A percentile compares a stretch with the other conserved stretches of the same genome.
Conservation (phyloP, 1,284 basidiomycete species). For the Microbotryum lychnidis-dioicae region DNA sequence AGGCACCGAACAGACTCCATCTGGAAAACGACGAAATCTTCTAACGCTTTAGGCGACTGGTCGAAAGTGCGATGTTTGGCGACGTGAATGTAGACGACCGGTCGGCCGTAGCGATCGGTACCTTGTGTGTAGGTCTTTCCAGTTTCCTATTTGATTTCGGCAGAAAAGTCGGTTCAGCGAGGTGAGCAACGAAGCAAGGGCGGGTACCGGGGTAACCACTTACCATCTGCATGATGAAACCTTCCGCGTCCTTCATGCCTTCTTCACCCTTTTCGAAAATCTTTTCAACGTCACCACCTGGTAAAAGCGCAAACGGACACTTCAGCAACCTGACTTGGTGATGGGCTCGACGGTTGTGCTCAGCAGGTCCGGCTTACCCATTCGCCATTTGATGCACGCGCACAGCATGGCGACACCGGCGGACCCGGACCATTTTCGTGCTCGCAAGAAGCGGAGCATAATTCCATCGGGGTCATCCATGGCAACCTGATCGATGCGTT, state of each 20-base stretch:
- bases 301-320: not conserved
- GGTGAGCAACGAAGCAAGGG: not conserved
- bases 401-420: slow-evolving; percentile 42
- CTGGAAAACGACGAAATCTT: slow-evolving; percentile 37
- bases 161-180: accelerated
- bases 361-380: slow-evolving; percentile 6
- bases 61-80: slow-evolving; percentile 29
- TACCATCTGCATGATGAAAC: slow-evolving; percentile 40
- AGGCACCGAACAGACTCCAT: slow-evolving; percentile 41
- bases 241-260: slow-evolving; percentile 37
- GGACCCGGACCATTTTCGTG: slow-evolving; percentile 40
- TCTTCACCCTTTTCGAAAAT: slow-evolving; percentile 41
- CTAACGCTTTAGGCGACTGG: slow-evolving; percentile 39
- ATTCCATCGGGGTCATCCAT: slow-evolving; percentile 31
- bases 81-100: slow-evolving; percentile 37
- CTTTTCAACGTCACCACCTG: slow-evolving; percentile 36
- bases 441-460: slow-evolving; percentile 40
- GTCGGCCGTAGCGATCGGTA: slow-evolving; percentile 38
- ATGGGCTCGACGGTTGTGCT: slow-evolving; percentile 1
- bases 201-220: not conserved
- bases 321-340: slow-evolving; percentile 38
- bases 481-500: not conserved
- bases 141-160: slow-evolving; percentile 1
- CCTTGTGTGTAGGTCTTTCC: slow-evolving; percentile 41
- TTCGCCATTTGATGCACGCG: slow-evolving; percentile 33